These are phyloP conservation scores for Ascochyta viciae-villosae DNA, from an alignment of 2,329 filamentous ascomycete species.

Conservation along the genomic window DNA sequence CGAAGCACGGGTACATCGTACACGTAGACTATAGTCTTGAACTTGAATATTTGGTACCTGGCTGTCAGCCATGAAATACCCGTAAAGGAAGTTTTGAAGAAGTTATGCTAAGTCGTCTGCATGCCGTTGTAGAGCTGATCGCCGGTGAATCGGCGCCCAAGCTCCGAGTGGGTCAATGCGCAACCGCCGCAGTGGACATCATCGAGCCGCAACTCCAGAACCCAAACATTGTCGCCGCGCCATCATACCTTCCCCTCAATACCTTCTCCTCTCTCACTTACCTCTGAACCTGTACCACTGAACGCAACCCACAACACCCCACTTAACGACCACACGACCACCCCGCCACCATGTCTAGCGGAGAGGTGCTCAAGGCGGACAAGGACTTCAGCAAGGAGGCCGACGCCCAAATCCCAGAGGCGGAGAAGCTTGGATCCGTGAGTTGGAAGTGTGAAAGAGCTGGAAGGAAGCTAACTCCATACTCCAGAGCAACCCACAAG, in stretches of 20 bases:
- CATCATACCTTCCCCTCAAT: slow-evolving; percentile 1
- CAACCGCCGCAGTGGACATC: slow-evolving; percentile 14
- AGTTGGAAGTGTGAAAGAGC: slow-evolving; percentile 11
- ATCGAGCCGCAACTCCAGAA: slow-evolving; percentile 19
- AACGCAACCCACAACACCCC: neutral
- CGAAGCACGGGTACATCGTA: too few species aligned
- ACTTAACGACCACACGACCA: slow-evolving; percentile 17
- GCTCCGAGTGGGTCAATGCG: slow-evolving; percentile 8
- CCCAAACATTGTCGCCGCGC: slow-evolving; percentile 19
- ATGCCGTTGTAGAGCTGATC: neutral
- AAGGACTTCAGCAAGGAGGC: slow-evolving; percentile 99
- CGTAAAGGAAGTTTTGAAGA: neutral
- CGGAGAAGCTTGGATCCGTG: slow-evolving; percentile 88
- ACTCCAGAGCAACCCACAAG: slow-evolving; percentile 75
- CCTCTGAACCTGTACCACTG: neutral
- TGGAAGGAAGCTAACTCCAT: slow-evolving; percentile 26
- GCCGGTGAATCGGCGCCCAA: slow-evolving; percentile 13
- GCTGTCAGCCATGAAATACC: neutral
- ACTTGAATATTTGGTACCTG: too few species aligned
- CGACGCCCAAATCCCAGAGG: slow-evolving; percentile 88
- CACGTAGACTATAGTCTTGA: too few species aligned
- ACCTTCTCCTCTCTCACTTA: neutral
- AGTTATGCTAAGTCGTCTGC: neutral
- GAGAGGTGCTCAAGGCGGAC: slow-evolving; percentile 83
- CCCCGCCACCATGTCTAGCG: slow-evolving; percentile 74